phyloP scores from a whole-genome alignment of 495 filamentous ascomycete genomes.

The Pseudevernia furfuracea region DNA sequence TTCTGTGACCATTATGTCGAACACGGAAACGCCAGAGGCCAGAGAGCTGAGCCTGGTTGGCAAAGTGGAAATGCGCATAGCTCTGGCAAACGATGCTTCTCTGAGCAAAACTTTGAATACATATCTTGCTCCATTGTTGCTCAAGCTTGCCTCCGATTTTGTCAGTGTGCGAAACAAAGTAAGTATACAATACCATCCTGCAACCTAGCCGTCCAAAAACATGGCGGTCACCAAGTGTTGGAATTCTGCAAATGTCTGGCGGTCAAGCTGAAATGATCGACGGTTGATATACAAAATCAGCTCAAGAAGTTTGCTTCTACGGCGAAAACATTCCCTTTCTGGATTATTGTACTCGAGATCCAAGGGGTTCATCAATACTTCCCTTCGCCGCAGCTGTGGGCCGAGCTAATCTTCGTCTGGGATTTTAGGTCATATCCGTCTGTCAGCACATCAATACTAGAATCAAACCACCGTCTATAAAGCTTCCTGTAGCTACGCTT shows the following conservation, averaged over 20 bases:
- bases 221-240: background rate
- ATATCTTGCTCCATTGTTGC: conserved; percentile 72
- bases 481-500: conserved; percentile 74
- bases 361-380: background rate
- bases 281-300: background rate
- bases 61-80: conserved; percentile 85
- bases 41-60: conserved; percentile 78
- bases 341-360: background rate
- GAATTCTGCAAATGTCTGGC: background rate
- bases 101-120: conserved; percentile 66
- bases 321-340: background rate
- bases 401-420: background rate
- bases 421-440: conserved; percentile 51
- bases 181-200: conserved; percentile 2
- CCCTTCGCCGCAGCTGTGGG: background rate
- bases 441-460: conserved; percentile 77
- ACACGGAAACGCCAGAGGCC: conserved; percentile 42
- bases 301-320: background rate
- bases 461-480: conserved; percentile 59
- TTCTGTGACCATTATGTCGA: conserved; percentile 4
- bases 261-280: background rate
- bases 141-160: conserved; percentile 78
- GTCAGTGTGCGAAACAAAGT: conserved; percentile 78
- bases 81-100: conserved; percentile 76
- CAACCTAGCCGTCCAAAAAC: background rate